Evolutionary conservation across 495 filamentous ascomycete genomes (phyloP).

Genomic region (Penicillium simplicissimum): DNA sequence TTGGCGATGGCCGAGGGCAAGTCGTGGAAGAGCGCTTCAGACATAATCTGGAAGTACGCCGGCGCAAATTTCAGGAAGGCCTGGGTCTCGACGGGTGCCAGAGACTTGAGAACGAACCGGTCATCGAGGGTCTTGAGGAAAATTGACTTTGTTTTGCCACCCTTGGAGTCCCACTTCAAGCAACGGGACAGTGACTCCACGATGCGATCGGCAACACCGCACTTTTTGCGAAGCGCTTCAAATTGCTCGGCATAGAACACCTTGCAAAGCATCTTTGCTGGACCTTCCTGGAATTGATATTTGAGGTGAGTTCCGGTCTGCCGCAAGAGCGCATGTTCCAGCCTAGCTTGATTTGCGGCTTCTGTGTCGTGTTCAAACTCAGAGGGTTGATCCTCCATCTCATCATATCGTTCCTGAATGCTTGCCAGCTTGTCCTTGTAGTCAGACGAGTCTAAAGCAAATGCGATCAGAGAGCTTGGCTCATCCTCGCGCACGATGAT

Average conservation of each 20-base stretch:
- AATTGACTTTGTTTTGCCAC: conserved; percentile 96
- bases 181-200: conserved; percentile 94
- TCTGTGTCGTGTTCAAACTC: conserved; percentile 27
- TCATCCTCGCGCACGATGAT: conserved; percentile 97
- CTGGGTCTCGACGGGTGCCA: conserved; percentile 86
- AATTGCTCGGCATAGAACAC: conserved; percentile 98
- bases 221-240: conserved; percentile 89
- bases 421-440: conserved; percentile 76
- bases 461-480: conserved; percentile 92
- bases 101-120: conserved; percentile 85
- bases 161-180: conserved; percentile 97
- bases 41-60: conserved; percentile 96
- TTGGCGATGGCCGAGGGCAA: conserved; percentile 97
- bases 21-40: conserved; percentile 92
- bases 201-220: conserved; percentile 88
- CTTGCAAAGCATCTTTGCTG: conserved; percentile 93
- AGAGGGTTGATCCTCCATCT: conserved; percentile 31
- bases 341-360: conserved; percentile 52
- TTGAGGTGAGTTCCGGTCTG: conserved; percentile 88
- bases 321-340: conserved; percentile 76
- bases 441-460: conserved; percentile 81
- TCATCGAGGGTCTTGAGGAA: conserved; percentile 97
- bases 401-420: conserved; percentile 62
- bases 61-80: conserved; percentile 95
- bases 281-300: conserved; percentile 89